A percentile compares a stretch with the other conserved stretches of the same genome.
Conservation (phyloP, 345 rosid genomes). For the Boechera divaricarpa region DNA sequence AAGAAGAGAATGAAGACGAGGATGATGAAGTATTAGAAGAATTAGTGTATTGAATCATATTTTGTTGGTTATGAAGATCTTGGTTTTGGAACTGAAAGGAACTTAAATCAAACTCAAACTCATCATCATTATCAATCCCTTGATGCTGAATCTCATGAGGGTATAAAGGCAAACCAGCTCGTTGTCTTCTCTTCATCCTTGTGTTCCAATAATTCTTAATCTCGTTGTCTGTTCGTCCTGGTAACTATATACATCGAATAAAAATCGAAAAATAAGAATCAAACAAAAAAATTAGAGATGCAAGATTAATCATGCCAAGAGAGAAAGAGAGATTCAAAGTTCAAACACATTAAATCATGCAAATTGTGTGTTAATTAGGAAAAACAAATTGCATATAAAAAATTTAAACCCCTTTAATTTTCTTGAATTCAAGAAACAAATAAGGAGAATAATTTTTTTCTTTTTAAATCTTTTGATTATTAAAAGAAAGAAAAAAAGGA, state of each 20-base stretch:
- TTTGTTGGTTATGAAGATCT: slow-evolving; percentile 32
- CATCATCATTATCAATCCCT: slow-evolving; percentile 36
- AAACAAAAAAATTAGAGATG: slow-evolving; percentile 4
- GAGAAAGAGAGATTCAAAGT: slow-evolving; percentile 10
- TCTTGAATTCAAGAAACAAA: slow-evolving; percentile 27
- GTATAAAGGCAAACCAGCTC: slow-evolving; percentile 77
- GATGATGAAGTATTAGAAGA: slow-evolving; percentile 43
- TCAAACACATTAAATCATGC: slow-evolving; percentile 31
- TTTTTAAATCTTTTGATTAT: too few relatives aligned
- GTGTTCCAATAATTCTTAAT: slow-evolving; percentile 95
- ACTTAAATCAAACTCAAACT: slow-evolving; percentile 40
- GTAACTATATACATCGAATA: slow-evolving; percentile 52
- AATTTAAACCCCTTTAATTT: not conserved
- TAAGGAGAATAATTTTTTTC: not conserved
- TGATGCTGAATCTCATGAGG: slow-evolving; percentile 56
- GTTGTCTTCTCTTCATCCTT: slow-evolving; percentile 70
- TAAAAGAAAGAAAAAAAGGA: not conserved
- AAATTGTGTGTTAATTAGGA: slow-evolving; percentile 22
- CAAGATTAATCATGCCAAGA: slow-evolving; percentile 28
- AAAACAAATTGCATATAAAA: not conserved
- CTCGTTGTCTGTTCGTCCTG: slow-evolving; percentile 90
- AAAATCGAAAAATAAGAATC: not conserved
- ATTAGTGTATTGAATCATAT: slow-evolving; percentile 36
- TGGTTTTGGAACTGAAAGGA: slow-evolving; percentile 46
- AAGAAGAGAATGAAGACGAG: slow-evolving; percentile 45